A percentile compares a stretch with the other conserved stretches of the same genome.
phyloP scores from a whole-genome alignment of 2,329 filamentous ascomycete species.

The Dactylellina sp. region DNA sequence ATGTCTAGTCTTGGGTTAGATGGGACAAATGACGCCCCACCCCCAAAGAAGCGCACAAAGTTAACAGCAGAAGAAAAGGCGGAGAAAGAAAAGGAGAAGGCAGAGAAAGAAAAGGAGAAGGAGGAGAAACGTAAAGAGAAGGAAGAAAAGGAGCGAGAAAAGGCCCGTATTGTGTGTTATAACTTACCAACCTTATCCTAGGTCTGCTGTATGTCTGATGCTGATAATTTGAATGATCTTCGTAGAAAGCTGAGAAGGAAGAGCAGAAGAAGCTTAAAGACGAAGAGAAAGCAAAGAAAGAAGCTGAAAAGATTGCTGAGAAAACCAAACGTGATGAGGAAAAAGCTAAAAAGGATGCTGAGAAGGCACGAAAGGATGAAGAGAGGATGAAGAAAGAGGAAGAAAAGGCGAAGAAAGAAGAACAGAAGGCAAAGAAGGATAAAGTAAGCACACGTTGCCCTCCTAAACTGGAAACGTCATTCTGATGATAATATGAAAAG shows the following conservation, averaged over 20 bases:
- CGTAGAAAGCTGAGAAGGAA: constrained; percentile 62
- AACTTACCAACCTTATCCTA: background rate
- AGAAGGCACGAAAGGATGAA: constrained; percentile 62
- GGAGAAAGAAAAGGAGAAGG: constrained; percentile 66
- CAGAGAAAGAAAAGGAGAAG: constrained; percentile 65
- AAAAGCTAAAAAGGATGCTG: constrained; percentile 66
- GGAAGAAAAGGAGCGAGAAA: constrained; percentile 66
- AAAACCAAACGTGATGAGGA: constrained; percentile 65
- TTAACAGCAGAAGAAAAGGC: constrained; percentile 60
- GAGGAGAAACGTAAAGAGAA: constrained; percentile 66
- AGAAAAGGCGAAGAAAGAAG: constrained; percentile 63
- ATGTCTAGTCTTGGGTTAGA: constrained; percentile 46
- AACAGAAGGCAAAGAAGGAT: constrained; percentile 65
- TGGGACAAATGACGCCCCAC: constrained; percentile 22
- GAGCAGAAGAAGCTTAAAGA: constrained; percentile 63
- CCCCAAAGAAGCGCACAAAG: constrained; percentile 42
- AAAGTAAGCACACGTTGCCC: constrained; percentile 62
- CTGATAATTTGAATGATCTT: constrained; percentile 11
- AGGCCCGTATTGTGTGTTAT: constrained; percentile 62
- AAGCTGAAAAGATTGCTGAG: constrained; percentile 61
- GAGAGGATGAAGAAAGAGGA: constrained; percentile 62
- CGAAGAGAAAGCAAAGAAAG: constrained; percentile 65
- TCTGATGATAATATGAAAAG: constrained; percentile 61
- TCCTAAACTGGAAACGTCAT: constrained; percentile 45
- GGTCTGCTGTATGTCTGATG: background rate